These are phyloP conservation scores for Aspergillus clavatus DNA, from an alignment of 2,329 filamentous ascomycete species.

Conservation along the genomic window DNA sequence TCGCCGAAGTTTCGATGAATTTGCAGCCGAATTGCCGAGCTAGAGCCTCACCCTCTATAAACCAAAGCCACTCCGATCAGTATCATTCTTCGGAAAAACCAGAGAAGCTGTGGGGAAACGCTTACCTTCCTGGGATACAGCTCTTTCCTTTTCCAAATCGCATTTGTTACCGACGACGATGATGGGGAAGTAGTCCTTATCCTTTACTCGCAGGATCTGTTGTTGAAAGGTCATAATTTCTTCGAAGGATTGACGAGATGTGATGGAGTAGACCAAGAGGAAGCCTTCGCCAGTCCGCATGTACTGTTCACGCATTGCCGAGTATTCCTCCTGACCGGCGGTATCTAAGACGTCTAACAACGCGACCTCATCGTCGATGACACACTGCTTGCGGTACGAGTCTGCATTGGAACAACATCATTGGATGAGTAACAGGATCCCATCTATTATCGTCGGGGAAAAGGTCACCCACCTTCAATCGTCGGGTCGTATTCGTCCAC, in stretches of 20 bases:
- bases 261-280: conserved; percentile 96
- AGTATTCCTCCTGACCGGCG: conserved; percentile 98
- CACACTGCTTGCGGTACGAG: conserved; percentile 99
- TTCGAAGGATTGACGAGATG: conserved; percentile 92
- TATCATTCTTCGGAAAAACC: not conserved
- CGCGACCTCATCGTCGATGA: conserved; percentile 96
- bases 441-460: conserved; percentile 12
- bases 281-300: conserved; percentile 99
- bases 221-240: conserved; percentile 99
- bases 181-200: conserved; percentile 99
- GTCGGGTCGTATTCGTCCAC: conserved; percentile 99
- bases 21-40: conserved; percentile 89
- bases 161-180: conserved; percentile 99
- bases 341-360: conserved; percentile 97
- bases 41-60: conserved; percentile 78
- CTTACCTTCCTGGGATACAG: conserved; percentile 87
- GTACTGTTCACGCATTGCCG: conserved; percentile 98
- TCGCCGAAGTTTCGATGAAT: conserved; percentile 98
- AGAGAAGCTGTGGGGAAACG: conserved; percentile 19
- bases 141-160: conserved; percentile 88
- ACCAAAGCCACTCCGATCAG: conserved; percentile 9
- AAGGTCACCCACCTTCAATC: conserved; percentile 69
- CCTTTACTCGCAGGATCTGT: conserved; percentile 96
- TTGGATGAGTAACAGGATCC: conserved; percentile 13
- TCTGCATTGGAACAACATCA: conserved; percentile 51